Evolutionary conservation across 2,329 filamentous ascomycete species (phyloP).

Genomic region (Fusarium armeniacum): DNA sequence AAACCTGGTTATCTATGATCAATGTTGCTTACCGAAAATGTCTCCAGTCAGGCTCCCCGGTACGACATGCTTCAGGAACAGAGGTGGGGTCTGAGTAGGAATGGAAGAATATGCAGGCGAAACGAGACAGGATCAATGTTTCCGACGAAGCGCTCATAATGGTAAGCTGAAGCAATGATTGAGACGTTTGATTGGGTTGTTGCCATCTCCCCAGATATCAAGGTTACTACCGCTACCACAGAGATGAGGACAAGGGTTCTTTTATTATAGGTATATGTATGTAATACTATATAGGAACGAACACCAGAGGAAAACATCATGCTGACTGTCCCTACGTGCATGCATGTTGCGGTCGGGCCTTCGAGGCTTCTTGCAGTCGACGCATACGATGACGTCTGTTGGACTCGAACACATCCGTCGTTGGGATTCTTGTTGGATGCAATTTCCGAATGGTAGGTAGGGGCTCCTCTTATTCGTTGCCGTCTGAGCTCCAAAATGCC

Average conservation of each 20-base stretch:
- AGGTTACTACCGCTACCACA: background rate
- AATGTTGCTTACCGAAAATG: background rate
- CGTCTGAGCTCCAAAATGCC: background rate
- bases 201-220: background rate
- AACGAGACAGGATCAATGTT: background rate
- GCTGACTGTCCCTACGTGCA: background rate
- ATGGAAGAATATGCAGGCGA: background rate
- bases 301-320: background rate
- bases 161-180: background rate
- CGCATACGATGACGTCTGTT: background rate
- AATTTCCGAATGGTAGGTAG: background rate
- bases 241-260: background rate
- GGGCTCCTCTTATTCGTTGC: background rate
- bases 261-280: background rate
- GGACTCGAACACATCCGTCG: background rate
- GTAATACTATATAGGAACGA: background rate
- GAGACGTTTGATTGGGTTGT: fast-evolving
- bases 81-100: fast-evolving
- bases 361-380: background rate
- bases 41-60: background rate
- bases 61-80: background rate
- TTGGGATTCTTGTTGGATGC: background rate
- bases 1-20: background rate
- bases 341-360: background rate
- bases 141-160: background rate